Evolutionary conservation across 306 rosid genomes (phyloP).

Genomic region (Fragaria vesca): DNA sequence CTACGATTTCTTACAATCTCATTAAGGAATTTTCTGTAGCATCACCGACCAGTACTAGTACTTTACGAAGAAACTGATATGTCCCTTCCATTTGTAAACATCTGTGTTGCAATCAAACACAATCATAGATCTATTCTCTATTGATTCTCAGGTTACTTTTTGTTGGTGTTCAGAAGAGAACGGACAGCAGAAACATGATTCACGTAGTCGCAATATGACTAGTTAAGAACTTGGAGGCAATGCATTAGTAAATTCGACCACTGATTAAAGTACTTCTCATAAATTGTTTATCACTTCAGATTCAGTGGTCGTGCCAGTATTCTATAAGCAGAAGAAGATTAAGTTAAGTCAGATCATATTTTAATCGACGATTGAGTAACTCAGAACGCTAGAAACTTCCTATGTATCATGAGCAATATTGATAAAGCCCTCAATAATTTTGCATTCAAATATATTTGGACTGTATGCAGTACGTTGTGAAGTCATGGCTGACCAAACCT

Average conservation of each 20-base stretch:
- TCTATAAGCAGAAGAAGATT: neutral
- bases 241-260: neutral
- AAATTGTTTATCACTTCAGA: neutral
- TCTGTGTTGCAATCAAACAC: neutral
- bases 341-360: neutral
- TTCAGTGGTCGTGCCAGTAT: neutral
- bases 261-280: constrained; percentile 5
- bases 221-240: neutral
- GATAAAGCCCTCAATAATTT: neutral
- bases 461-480: neutral
- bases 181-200: constrained; percentile 1
- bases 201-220: constrained; percentile 6
- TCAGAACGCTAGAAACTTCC: neutral
- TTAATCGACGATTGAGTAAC: neutral
- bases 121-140: neutral
- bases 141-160: neutral
- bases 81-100: neutral
- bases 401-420: neutral
- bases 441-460: neutral
- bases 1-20: neutral
- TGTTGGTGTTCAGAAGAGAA: neutral
- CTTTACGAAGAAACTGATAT: constrained; percentile 3
- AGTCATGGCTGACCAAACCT: neutral
- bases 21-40: neutral
- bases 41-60: neutral